Conservation (phyloP, 352 stramenopile genomes). For the Phytophthora hybrid region DNA sequence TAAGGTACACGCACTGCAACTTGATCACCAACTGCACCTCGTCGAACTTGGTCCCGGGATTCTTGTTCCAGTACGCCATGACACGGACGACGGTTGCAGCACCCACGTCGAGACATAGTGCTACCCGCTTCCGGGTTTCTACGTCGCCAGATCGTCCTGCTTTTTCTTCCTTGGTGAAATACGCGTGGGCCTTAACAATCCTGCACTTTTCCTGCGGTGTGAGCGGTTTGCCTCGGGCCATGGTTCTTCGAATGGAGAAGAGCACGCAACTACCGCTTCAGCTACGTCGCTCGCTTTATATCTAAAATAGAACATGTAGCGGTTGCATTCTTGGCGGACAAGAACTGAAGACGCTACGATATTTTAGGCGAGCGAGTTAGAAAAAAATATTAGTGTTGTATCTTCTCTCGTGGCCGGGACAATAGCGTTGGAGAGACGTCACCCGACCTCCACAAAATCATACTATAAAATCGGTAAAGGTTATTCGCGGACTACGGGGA, state of each 20-base stretch:
- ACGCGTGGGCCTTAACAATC: constrained; percentile 11
- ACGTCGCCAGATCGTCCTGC: constrained; percentile 2
- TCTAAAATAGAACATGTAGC: too few species aligned
- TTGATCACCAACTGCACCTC: constrained; percentile 1
- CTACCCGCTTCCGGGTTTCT: constrained; percentile 4
- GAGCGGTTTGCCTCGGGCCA: constrained; percentile 7
- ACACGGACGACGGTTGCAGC: neutral
- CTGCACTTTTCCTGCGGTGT: neutral
- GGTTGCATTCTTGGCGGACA: too few species aligned
- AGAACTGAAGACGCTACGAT: too few species aligned
- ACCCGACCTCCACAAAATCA: too few species aligned
- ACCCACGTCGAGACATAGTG: neutral
- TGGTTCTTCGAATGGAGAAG: neutral
- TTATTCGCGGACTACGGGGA: too few species aligned
- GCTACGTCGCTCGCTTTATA: too few species aligned
- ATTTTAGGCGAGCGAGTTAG: too few species aligned
- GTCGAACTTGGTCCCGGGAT: constrained; percentile 10
- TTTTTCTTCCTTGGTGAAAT: constrained; percentile 9
- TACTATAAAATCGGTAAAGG: too few species aligned
- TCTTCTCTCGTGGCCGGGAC: too few species aligned
- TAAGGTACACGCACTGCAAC: neutral
- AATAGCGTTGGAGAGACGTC: too few species aligned
- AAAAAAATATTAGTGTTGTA: too few species aligned
- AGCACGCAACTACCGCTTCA: too few species aligned
- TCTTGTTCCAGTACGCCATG: constrained; percentile 18